Evolutionary conservation across 805 yeast species (phyloP).

Genomic region (Yarrowia deformans): DNA sequence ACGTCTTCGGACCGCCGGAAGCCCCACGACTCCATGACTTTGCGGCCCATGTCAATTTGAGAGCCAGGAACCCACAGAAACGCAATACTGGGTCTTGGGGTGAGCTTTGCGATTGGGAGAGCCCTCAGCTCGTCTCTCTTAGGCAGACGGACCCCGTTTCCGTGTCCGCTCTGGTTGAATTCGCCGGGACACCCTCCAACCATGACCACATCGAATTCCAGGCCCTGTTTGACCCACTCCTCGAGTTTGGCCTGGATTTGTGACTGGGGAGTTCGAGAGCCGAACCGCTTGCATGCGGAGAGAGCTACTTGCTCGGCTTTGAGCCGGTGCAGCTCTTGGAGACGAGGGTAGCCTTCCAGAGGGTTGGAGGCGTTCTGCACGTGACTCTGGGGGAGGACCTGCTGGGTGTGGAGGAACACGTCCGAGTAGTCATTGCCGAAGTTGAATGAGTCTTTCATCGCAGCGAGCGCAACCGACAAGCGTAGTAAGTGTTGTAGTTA

Average conservation of each 20-base stretch:
- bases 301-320: conserved; percentile 64
- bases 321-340: conserved; percentile 69
- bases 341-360: conserved; percentile 84
- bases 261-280: conserved; percentile 61
- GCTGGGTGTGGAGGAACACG: conserved; percentile 66
- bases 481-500: neutral
- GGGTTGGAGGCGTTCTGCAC: conserved; percentile 72
- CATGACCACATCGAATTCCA: conserved; percentile 89
- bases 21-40: conserved; percentile 60
- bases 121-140: conserved; percentile 65
- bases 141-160: conserved; percentile 54
- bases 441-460: conserved; percentile 42
- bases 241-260: conserved; percentile 65
- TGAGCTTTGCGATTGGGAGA: conserved; percentile 73
- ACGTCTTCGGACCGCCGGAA: conserved; percentile 91
- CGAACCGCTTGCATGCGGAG: conserved; percentile 69
- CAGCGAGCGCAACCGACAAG: neutral
- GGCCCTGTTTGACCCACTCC: conserved; percentile 64
- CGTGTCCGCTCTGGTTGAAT: conserved; percentile 19
- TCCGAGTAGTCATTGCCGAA: conserved; percentile 78
- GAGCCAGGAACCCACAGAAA: conserved; percentile 88
- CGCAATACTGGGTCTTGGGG: conserved; percentile 85
- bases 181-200: conserved; percentile 83
- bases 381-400: conserved; percentile 65
- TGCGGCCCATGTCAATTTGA: conserved; percentile 64